phyloP scores from a whole-genome alignment of 225 moss, liverwort and hornwort species.

The Straminergon stramineum region DNA sequence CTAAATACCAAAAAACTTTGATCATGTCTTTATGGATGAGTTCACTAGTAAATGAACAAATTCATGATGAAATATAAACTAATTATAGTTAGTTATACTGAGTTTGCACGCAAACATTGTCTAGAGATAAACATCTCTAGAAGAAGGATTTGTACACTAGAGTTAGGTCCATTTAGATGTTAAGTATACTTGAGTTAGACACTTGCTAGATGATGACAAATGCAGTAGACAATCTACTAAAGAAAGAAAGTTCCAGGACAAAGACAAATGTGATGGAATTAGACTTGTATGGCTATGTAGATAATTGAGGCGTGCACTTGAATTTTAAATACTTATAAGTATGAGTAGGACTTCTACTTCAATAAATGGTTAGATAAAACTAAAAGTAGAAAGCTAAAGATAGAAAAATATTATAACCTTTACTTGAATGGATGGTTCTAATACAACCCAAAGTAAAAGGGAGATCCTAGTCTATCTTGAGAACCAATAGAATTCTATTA shows the following conservation, averaged over 20 bases:
- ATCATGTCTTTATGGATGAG: neutral
- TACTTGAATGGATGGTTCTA: neutral
- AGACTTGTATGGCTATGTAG: neutral
- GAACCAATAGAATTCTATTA: neutral
- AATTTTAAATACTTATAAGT: neutral
- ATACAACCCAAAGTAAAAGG: neutral
- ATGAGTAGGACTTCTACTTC: neutral
- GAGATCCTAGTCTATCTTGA: neutral
- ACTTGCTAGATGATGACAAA: neutral
- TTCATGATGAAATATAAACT: neutral
- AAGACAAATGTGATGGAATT: neutral
- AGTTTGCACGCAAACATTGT: neutral
- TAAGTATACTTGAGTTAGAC: rapidly evolving
- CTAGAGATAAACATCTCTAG: neutral
- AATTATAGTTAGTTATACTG: neutral
- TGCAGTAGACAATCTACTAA: neutral
- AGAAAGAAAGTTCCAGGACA: neutral
- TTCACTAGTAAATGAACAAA: neutral
- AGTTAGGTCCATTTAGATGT: neutral
- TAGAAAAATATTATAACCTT: neutral
- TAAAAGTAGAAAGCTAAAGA: neutral
- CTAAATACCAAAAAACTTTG: neutral
- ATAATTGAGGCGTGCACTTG: neutral
- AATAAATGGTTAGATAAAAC: neutral
- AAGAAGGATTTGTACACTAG: neutral